phyloP scores from a whole-genome alignment of 2,329 filamentous ascomycete species.

The Colletotrichum orbiculare region DNA sequence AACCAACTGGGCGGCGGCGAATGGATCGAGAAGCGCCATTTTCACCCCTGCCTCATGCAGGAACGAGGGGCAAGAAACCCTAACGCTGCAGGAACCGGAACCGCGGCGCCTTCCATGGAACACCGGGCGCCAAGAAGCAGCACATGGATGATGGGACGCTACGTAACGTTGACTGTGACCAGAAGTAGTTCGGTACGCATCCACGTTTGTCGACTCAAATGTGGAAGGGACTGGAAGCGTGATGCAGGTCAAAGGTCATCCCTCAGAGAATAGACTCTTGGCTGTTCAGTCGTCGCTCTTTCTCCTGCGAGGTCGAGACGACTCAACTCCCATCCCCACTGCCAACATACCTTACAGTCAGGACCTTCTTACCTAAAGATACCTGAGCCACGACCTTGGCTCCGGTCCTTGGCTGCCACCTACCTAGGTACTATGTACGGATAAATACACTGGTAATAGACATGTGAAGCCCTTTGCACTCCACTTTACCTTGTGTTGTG shows the following conservation, averaged over 20 bases:
- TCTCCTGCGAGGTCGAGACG: too few relatives aligned
- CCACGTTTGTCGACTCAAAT: neutral
- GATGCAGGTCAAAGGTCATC: conserved; percentile 12
- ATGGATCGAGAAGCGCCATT: conserved; percentile 34
- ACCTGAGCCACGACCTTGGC: too few relatives aligned
- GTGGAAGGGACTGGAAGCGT: conserved; percentile 3
- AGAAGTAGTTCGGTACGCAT: conserved; percentile 23
- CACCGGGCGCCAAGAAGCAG: conserved; percentile 29
- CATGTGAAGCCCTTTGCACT: too few relatives aligned
- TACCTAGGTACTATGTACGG: too few relatives aligned
- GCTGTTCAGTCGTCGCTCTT: neutral
- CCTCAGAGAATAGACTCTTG: neutral
- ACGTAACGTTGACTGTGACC: neutral
- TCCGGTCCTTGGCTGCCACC: too few relatives aligned
- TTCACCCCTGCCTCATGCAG: conserved; percentile 37
- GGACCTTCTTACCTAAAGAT: too few relatives aligned
- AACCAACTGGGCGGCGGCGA: conserved; percentile 7
- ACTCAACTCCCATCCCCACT: too few relatives aligned
- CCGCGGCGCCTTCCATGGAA: conserved; percentile 28
- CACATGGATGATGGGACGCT: neutral
- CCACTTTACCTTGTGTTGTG: too few relatives aligned
- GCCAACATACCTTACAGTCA: neutral
- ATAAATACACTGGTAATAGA: too few relatives aligned
- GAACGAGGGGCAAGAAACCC: conserved; percentile 24
- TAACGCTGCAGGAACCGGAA: conserved; percentile 36